Conservation (phyloP, 345 rosid genomes). For the Sonneratia alba region DNA sequence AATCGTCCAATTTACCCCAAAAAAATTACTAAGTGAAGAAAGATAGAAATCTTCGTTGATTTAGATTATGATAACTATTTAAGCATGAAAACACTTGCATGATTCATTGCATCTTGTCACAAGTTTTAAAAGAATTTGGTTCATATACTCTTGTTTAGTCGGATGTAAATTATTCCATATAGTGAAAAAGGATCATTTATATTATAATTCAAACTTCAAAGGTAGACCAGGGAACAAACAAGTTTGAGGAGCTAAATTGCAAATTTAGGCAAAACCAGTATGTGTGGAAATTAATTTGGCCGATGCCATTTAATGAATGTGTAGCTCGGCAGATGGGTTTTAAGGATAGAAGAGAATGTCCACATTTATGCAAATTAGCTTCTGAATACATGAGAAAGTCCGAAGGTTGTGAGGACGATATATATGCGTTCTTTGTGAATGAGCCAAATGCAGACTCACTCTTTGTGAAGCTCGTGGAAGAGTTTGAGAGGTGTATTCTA, state of each 20-base stretch:
- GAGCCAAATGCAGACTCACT: slow-evolving; percentile 62
- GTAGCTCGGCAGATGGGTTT: slow-evolving; percentile 91
- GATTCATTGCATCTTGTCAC: too few relatives aligned
- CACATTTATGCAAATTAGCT: slow-evolving; percentile 74
- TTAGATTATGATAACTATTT: not conserved
- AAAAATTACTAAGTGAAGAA: not conserved
- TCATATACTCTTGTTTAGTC: not conserved
- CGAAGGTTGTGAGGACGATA: slow-evolving; percentile 62
- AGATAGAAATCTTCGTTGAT: not conserved
- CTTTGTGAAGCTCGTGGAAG: slow-evolving; percentile 82
- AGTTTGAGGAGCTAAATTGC: not conserved
- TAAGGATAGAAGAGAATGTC: slow-evolving; percentile 63
- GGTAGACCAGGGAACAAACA: not conserved
- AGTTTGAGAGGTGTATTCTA: slow-evolving; percentile 82
- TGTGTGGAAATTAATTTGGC: not conserved
- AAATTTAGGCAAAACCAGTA: not conserved
- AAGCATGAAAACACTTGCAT: not conserved
- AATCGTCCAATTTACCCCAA: not conserved
- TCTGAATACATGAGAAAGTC: slow-evolving; percentile 63
- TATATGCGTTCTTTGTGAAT: slow-evolving; percentile 46
- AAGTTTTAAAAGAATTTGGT: not conserved
- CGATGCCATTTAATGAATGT: not conserved
- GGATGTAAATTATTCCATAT: not conserved
- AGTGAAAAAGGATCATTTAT: not conserved
- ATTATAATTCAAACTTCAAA: not conserved